A percentile compares a stretch with the other conserved stretches of the same genome.
Conservation (phyloP, 2,329 filamentous ascomycete genomes). For the Ophiostoma montium region DNA sequence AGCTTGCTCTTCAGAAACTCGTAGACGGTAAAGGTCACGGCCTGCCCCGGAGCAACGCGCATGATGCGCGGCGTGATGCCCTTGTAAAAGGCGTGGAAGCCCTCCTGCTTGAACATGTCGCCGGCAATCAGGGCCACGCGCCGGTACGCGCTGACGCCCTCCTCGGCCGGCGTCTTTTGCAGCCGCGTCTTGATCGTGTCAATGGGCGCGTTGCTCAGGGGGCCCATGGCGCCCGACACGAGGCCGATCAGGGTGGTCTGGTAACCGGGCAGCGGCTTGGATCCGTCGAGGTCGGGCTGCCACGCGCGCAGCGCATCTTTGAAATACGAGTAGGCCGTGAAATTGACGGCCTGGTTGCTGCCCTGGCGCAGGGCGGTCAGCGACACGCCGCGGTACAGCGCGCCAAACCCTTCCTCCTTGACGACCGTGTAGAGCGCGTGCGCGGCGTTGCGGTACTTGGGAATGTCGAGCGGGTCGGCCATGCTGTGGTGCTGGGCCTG, state of each 20-base stretch:
- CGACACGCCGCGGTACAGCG: slow-evolving; percentile 84
- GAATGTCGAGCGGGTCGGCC: slow-evolving; percentile 88
- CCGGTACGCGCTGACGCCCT: slow-evolving; percentile 65
- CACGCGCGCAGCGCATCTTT: slow-evolving; percentile 60
- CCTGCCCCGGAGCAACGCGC: slow-evolving; percentile 93
- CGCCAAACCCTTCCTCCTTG: slow-evolving; percentile 75
- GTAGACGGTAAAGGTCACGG: slow-evolving; percentile 62
- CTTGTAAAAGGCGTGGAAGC: slow-evolving; percentile 92
- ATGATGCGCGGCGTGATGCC: slow-evolving; percentile 96
- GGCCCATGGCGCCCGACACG: slow-evolving; percentile 86
- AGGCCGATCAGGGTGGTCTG: slow-evolving; percentile 87
- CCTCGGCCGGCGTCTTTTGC: slow-evolving; percentile 74
- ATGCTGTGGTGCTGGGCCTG: slow-evolving; percentile 97
- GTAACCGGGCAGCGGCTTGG: slow-evolving; percentile 57
- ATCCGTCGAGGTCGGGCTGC: slow-evolving; percentile 53
- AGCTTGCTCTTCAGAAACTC: slow-evolving; percentile 62
- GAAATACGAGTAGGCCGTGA: slow-evolving; percentile 93
- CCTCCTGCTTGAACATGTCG: slow-evolving; percentile 90
- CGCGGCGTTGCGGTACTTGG: slow-evolving; percentile 93
- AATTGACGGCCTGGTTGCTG: slow-evolving; percentile 96
- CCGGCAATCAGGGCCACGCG: slow-evolving; percentile 65
- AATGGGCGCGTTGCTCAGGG: slow-evolving; percentile 91
- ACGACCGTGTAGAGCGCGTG: slow-evolving; percentile 74
- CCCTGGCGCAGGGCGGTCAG: slow-evolving; percentile 89
- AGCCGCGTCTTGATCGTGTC: slow-evolving; percentile 97